Base-by-base conservation (phyloP, 1,139 yeast species). In the Arxiozyma telluris region DNA sequence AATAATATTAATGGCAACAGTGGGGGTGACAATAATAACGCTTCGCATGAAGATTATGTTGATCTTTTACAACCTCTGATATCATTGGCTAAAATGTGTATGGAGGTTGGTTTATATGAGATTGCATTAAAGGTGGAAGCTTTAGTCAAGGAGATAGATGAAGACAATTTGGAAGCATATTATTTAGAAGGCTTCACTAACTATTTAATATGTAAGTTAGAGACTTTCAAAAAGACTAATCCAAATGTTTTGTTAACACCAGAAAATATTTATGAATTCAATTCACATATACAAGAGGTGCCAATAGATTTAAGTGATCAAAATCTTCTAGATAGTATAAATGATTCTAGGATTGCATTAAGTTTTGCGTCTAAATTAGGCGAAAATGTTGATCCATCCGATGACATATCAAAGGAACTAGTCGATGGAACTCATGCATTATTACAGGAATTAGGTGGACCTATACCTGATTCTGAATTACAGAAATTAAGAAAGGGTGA, bases 161-260 rank as follows among this genome's bases (percentile, higher is more conserved):
- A 91, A 62, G 84, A 83, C 60, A 81, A 87, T 57, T 74, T 88
- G 54, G 98, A 91, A 63, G 77, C 84, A 42, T 84, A 80, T 65
- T 91, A 91, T 66, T 74, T 89, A 60, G 96, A 88, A 65, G 94
- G 94, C 0, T 80, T 90, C 64, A 82, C 94, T 0, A 76, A 83
- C 63, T 78, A 83, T 58, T 74, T 87, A 61, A 75, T 73, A 53
- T 82, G 84, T 18, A 82, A 83, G 58, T 67, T 75, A 56, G 60
- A 71, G 55, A 61, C 58, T 41, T 67, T 64, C 55, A 62, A 61
- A 54, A 39, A 52, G 17, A 45, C 51, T n/a, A 66, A 63, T 50
- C 64, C 65, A 22, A 52, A 57, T 4, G 51, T 60, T 17, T 53
- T 57, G 4, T 51, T 63, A 43, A 59, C 60, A n/a, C 64, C 68